Conservation (phyloP, 345 rosid species). For the Salix arbutifolia region DNA sequence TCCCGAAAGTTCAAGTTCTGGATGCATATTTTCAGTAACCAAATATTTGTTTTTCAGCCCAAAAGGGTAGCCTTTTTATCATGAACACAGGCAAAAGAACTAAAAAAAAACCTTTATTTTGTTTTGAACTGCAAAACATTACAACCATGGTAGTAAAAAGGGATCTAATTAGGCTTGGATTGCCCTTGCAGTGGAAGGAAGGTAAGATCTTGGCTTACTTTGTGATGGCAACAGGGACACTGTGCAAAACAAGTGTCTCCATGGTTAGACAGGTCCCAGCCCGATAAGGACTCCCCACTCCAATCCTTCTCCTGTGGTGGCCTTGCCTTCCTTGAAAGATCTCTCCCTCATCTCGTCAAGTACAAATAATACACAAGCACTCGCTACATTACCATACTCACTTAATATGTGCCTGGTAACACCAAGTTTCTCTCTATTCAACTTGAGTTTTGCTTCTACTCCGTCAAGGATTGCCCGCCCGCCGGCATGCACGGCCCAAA, state of each 20-base stretch:
- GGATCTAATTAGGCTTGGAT: not conserved
- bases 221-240: constrained; percentile 9
- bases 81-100: not conserved
- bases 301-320: constrained; percentile 68
- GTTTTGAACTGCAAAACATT: not conserved
- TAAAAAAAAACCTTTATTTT: not conserved
- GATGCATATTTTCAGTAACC: too few species aligned
- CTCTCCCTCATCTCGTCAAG: constrained; percentile 75
- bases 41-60: constrained; percentile 11
- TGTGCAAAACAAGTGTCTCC: constrained; percentile 67
- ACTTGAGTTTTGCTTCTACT: constrained; percentile 50
- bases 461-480: constrained; percentile 66
- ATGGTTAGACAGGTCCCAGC: constrained; percentile 78
- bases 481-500: constrained; percentile 77
- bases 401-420: constrained; percentile 55
- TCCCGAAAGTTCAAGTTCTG: not conserved
- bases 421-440: constrained; percentile 46
- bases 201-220: not conserved
- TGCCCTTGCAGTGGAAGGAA: not conserved
- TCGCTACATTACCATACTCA: constrained; percentile 72
- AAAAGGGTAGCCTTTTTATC: constrained; percentile 35
- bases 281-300: constrained; percentile 82
- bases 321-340: constrained; percentile 42
- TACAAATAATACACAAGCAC: constrained; percentile 70
- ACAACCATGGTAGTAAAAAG: not conserved